Percentiles rank a stretch among this genome's conserved stretches.
Conservation (phyloP, 2,329 filamentous ascomycete genomes). For the Fusarium chuoi region DNA sequence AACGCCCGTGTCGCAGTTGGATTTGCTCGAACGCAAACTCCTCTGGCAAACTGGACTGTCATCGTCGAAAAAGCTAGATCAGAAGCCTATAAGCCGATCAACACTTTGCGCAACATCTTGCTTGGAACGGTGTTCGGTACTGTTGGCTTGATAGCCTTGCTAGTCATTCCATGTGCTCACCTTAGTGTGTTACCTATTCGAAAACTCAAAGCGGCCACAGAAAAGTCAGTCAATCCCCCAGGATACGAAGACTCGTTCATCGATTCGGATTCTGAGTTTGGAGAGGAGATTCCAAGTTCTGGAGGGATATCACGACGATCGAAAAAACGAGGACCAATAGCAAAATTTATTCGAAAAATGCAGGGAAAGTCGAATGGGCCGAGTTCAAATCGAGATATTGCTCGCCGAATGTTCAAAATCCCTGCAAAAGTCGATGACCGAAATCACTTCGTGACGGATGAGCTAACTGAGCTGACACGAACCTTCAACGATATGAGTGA, state of each 20-base stretch:
- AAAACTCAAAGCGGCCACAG: constrained; percentile 78
- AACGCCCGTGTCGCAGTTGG: constrained; percentile 78
- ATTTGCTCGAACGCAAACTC: constrained; percentile 74
- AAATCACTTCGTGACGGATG: constrained; percentile 82
- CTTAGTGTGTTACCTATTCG: constrained; percentile 83
- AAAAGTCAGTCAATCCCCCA: constrained; percentile 75
- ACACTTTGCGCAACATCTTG: constrained; percentile 80
- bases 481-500: constrained; percentile 97
- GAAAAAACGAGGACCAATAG: constrained; percentile 55
- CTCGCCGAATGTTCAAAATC: constrained; percentile 78
- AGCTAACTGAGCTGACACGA: constrained; percentile 81
- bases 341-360: constrained; percentile 52
- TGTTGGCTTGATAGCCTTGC: constrained; percentile 74
- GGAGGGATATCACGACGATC: constrained; percentile 57
- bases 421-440: constrained; percentile 82
- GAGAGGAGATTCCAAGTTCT: constrained; percentile 53
- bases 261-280: constrained; percentile 57
- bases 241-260: constrained; percentile 63
- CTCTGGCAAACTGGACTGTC: constrained; percentile 83
- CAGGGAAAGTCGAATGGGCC: constrained; percentile 47
- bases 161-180: constrained; percentile 83
- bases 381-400: constrained; percentile 50
- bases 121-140: constrained; percentile 88
- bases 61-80: constrained; percentile 78
- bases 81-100: constrained; percentile 82